These are phyloP conservation scores for Chlamydomonas incerta DNA, from an alignment of 139 green algal species.

Conservation along the genomic window DNA sequence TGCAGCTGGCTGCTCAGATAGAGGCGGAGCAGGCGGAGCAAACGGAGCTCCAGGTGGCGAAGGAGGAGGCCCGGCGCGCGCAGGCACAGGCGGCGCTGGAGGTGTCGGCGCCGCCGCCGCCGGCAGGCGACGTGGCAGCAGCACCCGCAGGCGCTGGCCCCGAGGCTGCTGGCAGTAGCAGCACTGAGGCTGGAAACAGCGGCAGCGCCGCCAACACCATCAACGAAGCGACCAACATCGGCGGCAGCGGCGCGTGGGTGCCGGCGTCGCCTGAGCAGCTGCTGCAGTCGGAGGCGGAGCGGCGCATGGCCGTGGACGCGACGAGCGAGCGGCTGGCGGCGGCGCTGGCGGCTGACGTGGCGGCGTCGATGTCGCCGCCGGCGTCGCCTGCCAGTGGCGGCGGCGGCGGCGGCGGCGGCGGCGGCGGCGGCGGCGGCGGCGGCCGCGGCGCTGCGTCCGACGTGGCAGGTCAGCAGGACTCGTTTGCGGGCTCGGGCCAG, in stretches of 20 bases:
- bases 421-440: not conserved
- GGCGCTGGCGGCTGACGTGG: not conserved
- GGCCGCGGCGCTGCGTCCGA: too few relatives aligned
- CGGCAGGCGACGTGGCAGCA: not conserved
- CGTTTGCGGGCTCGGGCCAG: too few relatives aligned
- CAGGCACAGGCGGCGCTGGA: not conserved
- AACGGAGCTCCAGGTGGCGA: not conserved
- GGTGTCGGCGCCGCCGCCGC: not conserved
- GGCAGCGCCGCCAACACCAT: too few relatives aligned
- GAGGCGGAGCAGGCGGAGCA: not conserved
- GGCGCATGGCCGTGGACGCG: slow-evolving; percentile 22
- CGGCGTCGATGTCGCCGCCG: not conserved
- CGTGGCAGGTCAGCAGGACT: too few relatives aligned
- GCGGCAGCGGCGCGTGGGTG: not conserved
- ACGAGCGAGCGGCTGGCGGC: slow-evolving; percentile 23
- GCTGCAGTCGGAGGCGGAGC: not conserved
- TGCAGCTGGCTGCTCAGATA: too few relatives aligned
- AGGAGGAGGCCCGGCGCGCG: not conserved
- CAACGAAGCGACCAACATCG: too few relatives aligned
- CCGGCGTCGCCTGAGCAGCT: not conserved
- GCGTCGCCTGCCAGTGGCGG: not conserved
- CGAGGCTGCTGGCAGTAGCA: too few relatives aligned
- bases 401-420: not conserved
- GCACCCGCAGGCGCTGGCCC: too few relatives aligned
- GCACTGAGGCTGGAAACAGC: too few relatives aligned